Conservation (phyloP, 176 grass and related monocot species). For the Stipa capillata region DNA sequence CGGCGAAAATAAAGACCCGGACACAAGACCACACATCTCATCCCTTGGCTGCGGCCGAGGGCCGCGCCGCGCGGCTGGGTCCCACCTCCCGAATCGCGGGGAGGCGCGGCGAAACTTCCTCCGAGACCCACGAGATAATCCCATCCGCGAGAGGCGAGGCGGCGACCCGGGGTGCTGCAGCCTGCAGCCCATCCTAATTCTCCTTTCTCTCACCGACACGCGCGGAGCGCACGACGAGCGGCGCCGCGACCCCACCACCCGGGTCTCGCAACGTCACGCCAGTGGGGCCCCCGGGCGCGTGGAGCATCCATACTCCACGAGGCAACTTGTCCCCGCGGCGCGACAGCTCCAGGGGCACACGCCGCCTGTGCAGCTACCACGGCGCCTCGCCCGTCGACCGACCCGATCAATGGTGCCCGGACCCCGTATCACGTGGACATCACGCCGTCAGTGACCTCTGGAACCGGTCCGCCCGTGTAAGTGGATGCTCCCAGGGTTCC, state of each 20-base stretch:
- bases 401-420: not conserved
- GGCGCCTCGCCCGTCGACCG: too few species aligned
- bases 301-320: not conserved
- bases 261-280: not conserved
- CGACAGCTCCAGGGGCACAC: not conserved
- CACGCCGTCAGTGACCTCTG: not conserved
- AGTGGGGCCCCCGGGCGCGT: not conserved
- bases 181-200: too few species aligned
- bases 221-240: not conserved
- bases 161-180: not conserved
- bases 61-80: not conserved
- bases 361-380: too few species aligned
- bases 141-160: not conserved
- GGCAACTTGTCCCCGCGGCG: not conserved
- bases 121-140: not conserved
- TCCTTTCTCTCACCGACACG: not conserved
- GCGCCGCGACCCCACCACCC: not conserved
- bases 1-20: too few species aligned
- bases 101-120: not conserved
- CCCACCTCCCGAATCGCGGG: not conserved
- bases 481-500: not conserved
- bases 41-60: not conserved
- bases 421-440: not conserved
- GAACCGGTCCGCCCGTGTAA: too few species aligned
- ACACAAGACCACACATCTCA: too few species aligned